These are phyloP conservation scores for Kurtzmaniella natalensis DNA, from an alignment of 1,139 yeast genomes.

Conservation along the genomic window DNA sequence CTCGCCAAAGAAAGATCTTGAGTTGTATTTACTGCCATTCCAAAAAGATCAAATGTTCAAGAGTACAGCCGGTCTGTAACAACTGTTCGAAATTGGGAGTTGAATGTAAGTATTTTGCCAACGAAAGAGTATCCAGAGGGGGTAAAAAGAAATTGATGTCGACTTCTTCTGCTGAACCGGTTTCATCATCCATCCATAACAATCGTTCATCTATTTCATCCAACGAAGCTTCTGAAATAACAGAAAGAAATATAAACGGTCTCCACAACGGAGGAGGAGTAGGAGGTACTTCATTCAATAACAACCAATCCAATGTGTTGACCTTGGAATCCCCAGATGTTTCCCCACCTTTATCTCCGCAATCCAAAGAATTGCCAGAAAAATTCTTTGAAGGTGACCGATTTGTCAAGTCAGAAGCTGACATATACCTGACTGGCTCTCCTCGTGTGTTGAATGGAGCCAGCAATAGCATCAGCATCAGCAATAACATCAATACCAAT, in stretches of 20 bases:
- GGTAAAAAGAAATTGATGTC: conserved; percentile 23
- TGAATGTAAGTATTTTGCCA: conserved; percentile 52
- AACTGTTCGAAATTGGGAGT: conserved; percentile 44
- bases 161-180: not conserved
- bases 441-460: too few relatives aligned
- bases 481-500: too few relatives aligned
- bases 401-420: not conserved
- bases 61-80: conserved; percentile 44
- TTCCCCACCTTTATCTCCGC: conserved; percentile 3
- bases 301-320: not conserved
- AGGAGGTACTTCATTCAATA: not conserved
- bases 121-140: conserved; percentile 51
- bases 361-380: conserved; percentile 2
- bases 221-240: not conserved
- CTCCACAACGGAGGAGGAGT: not conserved
- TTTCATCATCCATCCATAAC: too few relatives aligned
- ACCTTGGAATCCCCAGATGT: not conserved
- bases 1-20: conserved; percentile 53
- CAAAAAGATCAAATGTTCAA: conserved; percentile 55
- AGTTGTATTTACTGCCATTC: conserved; percentile 61
- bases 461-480: too few relatives aligned
- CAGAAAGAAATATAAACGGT: not conserved
- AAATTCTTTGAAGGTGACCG: conserved; percentile 1
- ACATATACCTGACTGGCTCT: too few relatives aligned
- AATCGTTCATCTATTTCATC: not conserved